Evolutionary conservation across 192 early-diverging fungal species (phyloP), one percentile per base, ranked within the genome.

Genomic region (Kickxella alabastrina): DNA sequence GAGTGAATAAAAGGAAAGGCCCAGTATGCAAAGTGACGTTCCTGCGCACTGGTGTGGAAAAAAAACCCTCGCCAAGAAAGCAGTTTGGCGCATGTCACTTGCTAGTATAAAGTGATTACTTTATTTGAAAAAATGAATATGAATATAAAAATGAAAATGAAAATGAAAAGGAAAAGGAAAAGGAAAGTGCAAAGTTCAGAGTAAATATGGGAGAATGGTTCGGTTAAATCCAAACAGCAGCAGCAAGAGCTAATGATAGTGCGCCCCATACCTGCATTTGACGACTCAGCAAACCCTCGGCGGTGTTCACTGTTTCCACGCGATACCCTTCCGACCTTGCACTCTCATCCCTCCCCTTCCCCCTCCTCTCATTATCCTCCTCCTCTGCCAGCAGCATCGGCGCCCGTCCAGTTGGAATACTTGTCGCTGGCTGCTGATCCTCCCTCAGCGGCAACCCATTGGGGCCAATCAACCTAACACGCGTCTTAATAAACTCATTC

Each of bases 391-490:
- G n/a, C n/a, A n/a, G n/a, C n/a, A n/a, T n/a, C n/a, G n/a, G n/a
- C n/a, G n/a, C n/a, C n/a, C n/a, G n/a, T n/a, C n/a, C n/a, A n/a
- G 32, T 36, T 22, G 42, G 42, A 15, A 44, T 43, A 12, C 10
- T n/a, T 3, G 36, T 32, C 43, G 36, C n/a, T n/a, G n/a, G n/a
- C n/a, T n/a, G n/a, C n/a, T n/a, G n/a, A n/a, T n/a, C n/a, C n/a
- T n/a, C 26, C 18, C 39, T 13, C 13, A 75, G 18, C 9, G 72
- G 72, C 4, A 75, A 65, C 10, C 72, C 72, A 22, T 75, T 57
- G 6, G 72, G 72, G 3, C 72, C 72, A n/a, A 75, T 75, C 6
- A 75, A 40, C 47, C 72, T 52, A 9, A 75, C 50, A 2, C 64
- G 46, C 6, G 64, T 68, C 35, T 46, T 28, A 17, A 68, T 5